Conservation (phyloP, 495 filamentous ascomycete genomes). For the Penicillium psychrofluorescens region DNA sequence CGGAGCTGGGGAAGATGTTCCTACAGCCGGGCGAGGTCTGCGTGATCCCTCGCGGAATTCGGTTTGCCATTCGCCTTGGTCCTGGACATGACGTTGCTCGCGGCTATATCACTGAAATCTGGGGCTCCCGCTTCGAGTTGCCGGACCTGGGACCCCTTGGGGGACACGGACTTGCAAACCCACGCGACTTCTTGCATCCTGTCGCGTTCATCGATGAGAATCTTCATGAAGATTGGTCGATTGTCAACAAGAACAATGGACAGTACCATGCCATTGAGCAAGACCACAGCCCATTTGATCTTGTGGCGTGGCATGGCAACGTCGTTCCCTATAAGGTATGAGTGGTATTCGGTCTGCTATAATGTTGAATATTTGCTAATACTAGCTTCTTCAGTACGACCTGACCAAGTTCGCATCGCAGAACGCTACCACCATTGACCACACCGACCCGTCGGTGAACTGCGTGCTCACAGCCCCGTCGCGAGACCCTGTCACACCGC, state of each 20-base stretch:
- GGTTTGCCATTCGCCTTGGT: conserved; percentile 21
- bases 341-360: no score
- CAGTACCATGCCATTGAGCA: conserved; percentile 28
- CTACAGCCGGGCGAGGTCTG: conserved; percentile 36
- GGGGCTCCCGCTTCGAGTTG: conserved; percentile 32
- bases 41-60: conserved; percentile 31
- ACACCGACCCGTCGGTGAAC: conserved; percentile 34
- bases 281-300: conserved; percentile 34
- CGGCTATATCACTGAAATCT: conserved; percentile 36
- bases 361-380: neutral
- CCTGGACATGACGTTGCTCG: conserved; percentile 21
- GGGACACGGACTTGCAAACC: conserved; percentile 31
- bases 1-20: conserved; percentile 34
- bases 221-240: conserved; percentile 25
- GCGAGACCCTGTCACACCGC: conserved; percentile 25
- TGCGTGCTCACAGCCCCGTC: conserved; percentile 33
- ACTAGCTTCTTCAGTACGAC: conserved; percentile 20
- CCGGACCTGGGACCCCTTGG: conserved; percentile 35
- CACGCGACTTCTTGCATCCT: conserved; percentile 34
- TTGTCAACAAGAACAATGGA: conserved; percentile 34
- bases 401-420: conserved; percentile 35
- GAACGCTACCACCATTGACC: conserved; percentile 35
- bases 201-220: conserved; percentile 33
- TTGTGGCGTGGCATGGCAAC: conserved; percentile 38
- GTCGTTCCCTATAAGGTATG: conserved; percentile 35